phyloP scores from a whole-genome alignment of 768 basidiomycete genomes.

The Pleurotus eryngii region DNA sequence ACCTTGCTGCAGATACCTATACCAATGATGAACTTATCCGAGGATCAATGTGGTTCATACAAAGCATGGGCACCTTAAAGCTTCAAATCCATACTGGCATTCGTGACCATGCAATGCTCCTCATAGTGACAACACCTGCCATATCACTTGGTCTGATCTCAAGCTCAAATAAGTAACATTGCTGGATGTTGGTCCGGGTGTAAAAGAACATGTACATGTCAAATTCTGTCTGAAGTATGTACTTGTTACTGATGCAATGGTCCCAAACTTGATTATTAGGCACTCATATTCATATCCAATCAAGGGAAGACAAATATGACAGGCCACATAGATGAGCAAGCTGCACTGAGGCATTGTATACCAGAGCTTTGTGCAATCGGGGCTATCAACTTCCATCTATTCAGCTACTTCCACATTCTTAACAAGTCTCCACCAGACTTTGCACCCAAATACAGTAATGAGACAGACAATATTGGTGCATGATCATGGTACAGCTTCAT shows the following conservation, averaged over 20 bases:
- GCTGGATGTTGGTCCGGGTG: conserved; percentile 13
- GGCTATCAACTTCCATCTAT: conserved; percentile 22
- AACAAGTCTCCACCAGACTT: conserved; percentile 17
- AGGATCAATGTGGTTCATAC: conserved; percentile 19
- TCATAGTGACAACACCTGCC: conserved; percentile 25
- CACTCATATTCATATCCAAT: conserved; percentile 22
- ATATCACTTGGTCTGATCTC: conserved; percentile 22
- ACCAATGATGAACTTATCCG: conserved; percentile 18
- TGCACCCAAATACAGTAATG: conserved; percentile 22
- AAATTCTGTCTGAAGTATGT: too few species aligned
- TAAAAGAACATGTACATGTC: too few species aligned
- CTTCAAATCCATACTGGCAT: conserved; percentile 12
- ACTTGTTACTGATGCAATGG: too few species aligned
- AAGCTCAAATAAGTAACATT: conserved; percentile 16
- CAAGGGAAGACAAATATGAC: conserved; percentile 28
- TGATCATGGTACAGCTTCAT: conserved; percentile 25
- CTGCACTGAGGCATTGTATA: conserved; percentile 21
- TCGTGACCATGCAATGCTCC: conserved; percentile 28
- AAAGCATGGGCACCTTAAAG: neutral
- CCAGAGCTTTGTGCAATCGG: conserved; percentile 28
- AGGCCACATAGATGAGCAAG: conserved; percentile 29
- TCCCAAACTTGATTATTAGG: too few species aligned
- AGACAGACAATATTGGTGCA: conserved; percentile 22
- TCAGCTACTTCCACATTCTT: conserved; percentile 27
- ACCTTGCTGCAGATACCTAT: conserved; percentile 19